Evolutionary conservation across 495 filamentous ascomycete genomes (phyloP), one percentile per base, ranked within the genome.

Genomic region (Paragyromitra xinjiangensis): DNA sequence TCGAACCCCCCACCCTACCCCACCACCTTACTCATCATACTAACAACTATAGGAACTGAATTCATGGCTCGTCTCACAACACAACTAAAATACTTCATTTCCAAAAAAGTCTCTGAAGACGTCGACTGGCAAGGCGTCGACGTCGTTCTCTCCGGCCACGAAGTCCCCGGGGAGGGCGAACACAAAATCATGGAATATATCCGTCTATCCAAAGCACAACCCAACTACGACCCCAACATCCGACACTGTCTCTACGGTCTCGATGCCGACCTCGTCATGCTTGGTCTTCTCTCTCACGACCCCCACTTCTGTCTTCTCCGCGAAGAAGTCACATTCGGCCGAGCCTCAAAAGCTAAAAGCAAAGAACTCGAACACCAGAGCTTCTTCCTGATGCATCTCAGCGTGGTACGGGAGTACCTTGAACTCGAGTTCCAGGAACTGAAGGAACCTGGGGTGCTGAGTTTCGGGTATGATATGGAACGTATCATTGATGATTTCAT

Each of bases 161-260:
- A 99, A 86, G 94, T 97, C n/a, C 96, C 96, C 0, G 96, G 96
- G 68, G 96, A 99, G 84, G 96, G 96, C 68, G 96, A 99, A 84
- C 95, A 99, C 86, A 99, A 99, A 86, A 97, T 99, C 83, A 99
- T 98, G 96, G 96, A 99, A 84, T 98, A 98, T 83, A 99, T 99
- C 83, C 92, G 96, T 71, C 91, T 94, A 82, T 91, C 95, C 42
- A 98, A 98, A 86, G 92, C 94, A 55, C 96, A 99, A 82, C 92
- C 93, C 3, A 89, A 91, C 72, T 99, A 99, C 82, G 90, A 96
- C 81, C 90, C 94, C n/a, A 98, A 99, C 82, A 88, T 95, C 72
- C 93, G 96, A 56, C 96, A 99, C 84, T 99, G 96, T 85, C 86
- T 99, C 51, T 99, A 99, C 82, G 96, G 96, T 6, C 88, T 99